Percentiles rank a stretch among this genome's conserved stretches.
phyloP scores from a whole-genome alignment of 2,329 filamentous ascomycete genomes.

The Alternaria ventricosa region DNA sequence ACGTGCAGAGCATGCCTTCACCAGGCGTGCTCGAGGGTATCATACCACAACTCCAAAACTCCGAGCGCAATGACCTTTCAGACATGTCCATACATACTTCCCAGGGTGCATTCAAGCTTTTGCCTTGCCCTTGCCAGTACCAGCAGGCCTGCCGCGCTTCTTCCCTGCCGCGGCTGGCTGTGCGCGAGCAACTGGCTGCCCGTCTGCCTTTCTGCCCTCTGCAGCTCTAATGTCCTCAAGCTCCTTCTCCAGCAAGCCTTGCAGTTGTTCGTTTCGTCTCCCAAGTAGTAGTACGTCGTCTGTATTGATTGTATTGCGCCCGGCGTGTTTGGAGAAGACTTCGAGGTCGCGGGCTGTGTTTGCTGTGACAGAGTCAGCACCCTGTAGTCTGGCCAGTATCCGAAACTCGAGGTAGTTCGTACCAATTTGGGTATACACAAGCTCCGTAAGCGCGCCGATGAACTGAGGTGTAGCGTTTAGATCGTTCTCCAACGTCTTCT shows the following conservation, averaged over 20 bases:
- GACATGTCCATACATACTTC: too few relatives aligned
- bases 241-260: slow-evolving; percentile 74
- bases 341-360: slow-evolving; percentile 65
- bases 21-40: slow-evolving; percentile 8
- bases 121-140: slow-evolving; percentile 33
- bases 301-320: slow-evolving; percentile 77
- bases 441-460: slow-evolving; percentile 76
- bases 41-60: slow-evolving; percentile 12
- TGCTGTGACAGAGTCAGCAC: slow-evolving; percentile 20
- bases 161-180: slow-evolving; percentile 12
- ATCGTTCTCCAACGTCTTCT: slow-evolving; percentile 74
- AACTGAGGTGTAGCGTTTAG: slow-evolving; percentile 92
- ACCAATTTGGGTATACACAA: slow-evolving; percentile 89
- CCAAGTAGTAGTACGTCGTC: slow-evolving; percentile 89
- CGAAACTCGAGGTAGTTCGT: slow-evolving; percentile 30
- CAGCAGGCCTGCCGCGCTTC: slow-evolving; percentile 31
- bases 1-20: background rate
- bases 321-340: slow-evolving; percentile 71
- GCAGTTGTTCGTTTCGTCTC: slow-evolving; percentile 83
- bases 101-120: background rate
- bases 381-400: background rate
- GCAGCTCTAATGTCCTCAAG: slow-evolving; percentile 59
- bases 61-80: background rate
- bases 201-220: slow-evolving; percentile 30
- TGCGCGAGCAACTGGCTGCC: slow-evolving; percentile 10